A percentile compares a stretch with the other conserved stretches of the same genome.
Conservation (phyloP, 2,329 filamentous ascomycete species). For the Gremmenia infestans region DNA sequence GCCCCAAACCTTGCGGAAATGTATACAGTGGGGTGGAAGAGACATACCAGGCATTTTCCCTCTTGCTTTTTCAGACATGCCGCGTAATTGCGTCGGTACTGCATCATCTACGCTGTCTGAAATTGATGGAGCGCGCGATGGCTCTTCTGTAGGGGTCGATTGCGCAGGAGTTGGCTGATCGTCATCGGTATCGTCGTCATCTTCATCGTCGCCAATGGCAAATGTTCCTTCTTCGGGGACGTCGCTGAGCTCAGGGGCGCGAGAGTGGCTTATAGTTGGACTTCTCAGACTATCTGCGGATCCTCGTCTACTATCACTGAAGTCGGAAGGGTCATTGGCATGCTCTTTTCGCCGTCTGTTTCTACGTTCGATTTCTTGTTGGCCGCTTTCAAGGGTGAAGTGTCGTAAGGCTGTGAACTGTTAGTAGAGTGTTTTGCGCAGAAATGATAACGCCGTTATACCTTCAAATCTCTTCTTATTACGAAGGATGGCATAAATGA, state of each 20-base stretch:
- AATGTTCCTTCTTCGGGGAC: conserved; percentile 82
- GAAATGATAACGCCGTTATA: conserved; percentile 3
- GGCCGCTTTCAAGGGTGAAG: conserved; percentile 87
- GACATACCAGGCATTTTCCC: conserved; percentile 73
- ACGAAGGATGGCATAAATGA: conserved; percentile 74
- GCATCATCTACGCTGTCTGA: conserved; percentile 67
- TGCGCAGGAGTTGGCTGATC: conserved; percentile 52
- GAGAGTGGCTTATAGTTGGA: conserved; percentile 49
- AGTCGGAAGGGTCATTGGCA: conserved; percentile 45
- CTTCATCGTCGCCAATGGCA: conserved; percentile 80
- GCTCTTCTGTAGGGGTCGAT: conserved; percentile 58
- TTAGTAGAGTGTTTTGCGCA: conserved; percentile 2
- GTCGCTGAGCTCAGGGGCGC: conserved; percentile 54
- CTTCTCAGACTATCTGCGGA: conserved; percentile 66
- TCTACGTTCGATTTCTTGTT: conserved; percentile 82
- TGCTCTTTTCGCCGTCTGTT: conserved; percentile 64
- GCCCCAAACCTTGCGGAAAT: not conserved
- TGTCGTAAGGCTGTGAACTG: conserved; percentile 56
- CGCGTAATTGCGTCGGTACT: conserved; percentile 74
- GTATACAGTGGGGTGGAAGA: not conserved
- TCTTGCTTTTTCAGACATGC: conserved; percentile 95
- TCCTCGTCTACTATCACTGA: conserved; percentile 40
- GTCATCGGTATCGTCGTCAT: conserved; percentile 47
- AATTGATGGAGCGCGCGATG: conserved; percentile 63
- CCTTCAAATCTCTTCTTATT: conserved; percentile 76